Conservation (phyloP, 129 eudicot species). For the Tagetes erecta region DNA sequence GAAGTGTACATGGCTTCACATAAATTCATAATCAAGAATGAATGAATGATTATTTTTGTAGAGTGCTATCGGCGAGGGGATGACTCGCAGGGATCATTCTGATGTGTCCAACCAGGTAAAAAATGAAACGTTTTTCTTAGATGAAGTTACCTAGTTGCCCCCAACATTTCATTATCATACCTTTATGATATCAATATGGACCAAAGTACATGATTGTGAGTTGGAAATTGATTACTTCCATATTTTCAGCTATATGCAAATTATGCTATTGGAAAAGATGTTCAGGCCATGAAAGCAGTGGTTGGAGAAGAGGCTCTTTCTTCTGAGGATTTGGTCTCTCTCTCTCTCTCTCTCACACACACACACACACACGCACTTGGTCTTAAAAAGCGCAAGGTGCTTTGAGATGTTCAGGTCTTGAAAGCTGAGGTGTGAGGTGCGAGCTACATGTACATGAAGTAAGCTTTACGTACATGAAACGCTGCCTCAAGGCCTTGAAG, state of each 20-base stretch:
- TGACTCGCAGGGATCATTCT: constrained; percentile 96
- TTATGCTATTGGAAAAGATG: constrained; percentile 98
- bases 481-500: background rate
- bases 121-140: background rate
- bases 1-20: constrained; percentile 3
- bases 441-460: background rate
- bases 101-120: constrained; percentile 97
- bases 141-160: constrained; percentile 11
- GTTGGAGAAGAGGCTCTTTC: constrained; percentile 99
- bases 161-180: background rate
- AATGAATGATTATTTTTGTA: constrained; percentile 33
- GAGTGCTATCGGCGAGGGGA: constrained; percentile 99
- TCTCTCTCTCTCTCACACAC: constrained; percentile 12
- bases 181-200: background rate
- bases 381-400: background rate
- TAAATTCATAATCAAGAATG: background rate
- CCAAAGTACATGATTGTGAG: background rate
- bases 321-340: constrained; percentile 88
- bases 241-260: constrained; percentile 79
- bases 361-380: background rate
- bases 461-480: background rate
- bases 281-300: constrained; percentile 99
- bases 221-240: background rate
- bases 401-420: background rate
- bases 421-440: background rate